Conservation (phyloP, 169 alveolate genomes). For the Cryptosporidium sp. region DNA sequence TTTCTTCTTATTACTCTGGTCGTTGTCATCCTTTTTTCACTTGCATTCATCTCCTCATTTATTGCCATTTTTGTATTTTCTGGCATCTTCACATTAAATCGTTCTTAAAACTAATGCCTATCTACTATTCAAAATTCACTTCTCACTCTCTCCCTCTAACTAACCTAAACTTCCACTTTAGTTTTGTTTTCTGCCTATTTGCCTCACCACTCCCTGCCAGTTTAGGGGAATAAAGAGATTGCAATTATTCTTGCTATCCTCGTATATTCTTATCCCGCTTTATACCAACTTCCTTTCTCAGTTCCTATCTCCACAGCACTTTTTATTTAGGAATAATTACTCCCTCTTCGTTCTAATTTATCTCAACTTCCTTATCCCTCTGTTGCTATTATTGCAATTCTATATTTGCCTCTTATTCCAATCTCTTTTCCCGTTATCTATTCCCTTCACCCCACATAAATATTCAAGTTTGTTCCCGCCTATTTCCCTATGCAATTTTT, state of each 20-base stretch:
- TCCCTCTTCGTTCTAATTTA: not conserved
- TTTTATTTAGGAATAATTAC: too few species aligned
- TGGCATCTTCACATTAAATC: not conserved
- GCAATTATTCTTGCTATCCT: not conserved
- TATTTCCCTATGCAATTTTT: not conserved
- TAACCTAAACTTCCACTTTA: too few species aligned
- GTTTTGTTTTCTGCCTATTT: too few species aligned
- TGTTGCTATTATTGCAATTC: not conserved
- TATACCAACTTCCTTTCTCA: too few species aligned
- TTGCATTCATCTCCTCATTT: conserved; percentile 16
- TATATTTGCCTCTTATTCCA: not conserved
- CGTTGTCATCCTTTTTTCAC: conserved; percentile 55
- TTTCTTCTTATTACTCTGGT: conserved; percentile 56
- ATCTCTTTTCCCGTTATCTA: not conserved
- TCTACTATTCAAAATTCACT: not conserved
- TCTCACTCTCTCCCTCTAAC: too few species aligned
- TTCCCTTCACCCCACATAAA: conserved; percentile 1
- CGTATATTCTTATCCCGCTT: not conserved
- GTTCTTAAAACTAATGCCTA: not conserved
- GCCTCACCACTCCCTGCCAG: not conserved
- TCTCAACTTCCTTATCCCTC: not conserved
- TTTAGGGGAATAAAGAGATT: not conserved
- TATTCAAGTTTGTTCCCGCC: not conserved
- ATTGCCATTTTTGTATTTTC: not conserved
- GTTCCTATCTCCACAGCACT: too few species aligned